Evolutionary conservation across 805 yeast genomes (phyloP).

Genomic region (Saccharomycopsis selenospora): DNA sequence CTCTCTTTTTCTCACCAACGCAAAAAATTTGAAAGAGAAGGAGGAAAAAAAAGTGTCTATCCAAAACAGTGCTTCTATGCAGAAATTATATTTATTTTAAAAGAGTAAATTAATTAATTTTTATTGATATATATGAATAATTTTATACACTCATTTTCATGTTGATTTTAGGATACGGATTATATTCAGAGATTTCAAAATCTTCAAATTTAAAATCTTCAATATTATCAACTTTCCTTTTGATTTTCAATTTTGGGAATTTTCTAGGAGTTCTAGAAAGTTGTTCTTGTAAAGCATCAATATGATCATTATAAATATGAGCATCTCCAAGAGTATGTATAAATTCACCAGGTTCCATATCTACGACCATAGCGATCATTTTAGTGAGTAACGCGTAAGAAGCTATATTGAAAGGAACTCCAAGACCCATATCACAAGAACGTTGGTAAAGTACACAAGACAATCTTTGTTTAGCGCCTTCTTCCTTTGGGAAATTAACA

Average conservation of each 20-base stretch:
- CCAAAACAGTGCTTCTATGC: too few species aligned
- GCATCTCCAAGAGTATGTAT: slow-evolving; percentile 96
- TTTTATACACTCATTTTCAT: slow-evolving; percentile 94
- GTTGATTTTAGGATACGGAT: slow-evolving; percentile 76
- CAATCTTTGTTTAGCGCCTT: slow-evolving; percentile 50
- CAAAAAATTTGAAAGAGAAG: too few species aligned
- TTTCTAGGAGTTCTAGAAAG: slow-evolving; percentile 61
- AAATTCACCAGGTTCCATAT: slow-evolving; percentile 91
- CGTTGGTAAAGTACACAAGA: slow-evolving; percentile 91
- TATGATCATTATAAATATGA: slow-evolving; percentile 89
- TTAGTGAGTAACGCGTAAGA: slow-evolving; percentile 87
- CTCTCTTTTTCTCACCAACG: too few species aligned
- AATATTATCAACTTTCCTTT: slow-evolving; percentile 58
- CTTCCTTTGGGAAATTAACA: slow-evolving; percentile 68
- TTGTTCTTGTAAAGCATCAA: slow-evolving; percentile 84
- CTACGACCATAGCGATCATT: slow-evolving; percentile 95
- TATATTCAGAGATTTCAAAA: slow-evolving; percentile 70
- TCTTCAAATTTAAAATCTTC: slow-evolving; percentile 89
- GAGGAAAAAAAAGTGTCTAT: too few species aligned
- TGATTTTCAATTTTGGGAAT: slow-evolving; percentile 75
- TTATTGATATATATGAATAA: background rate
- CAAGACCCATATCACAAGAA: slow-evolving; percentile 99
- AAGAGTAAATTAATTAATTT: too few species aligned
- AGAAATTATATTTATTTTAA: too few species aligned
- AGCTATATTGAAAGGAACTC: slow-evolving; percentile 97